Base-by-base conservation (phyloP, 352 stramenopile species). In the Plasmopara halstedii region DNA sequence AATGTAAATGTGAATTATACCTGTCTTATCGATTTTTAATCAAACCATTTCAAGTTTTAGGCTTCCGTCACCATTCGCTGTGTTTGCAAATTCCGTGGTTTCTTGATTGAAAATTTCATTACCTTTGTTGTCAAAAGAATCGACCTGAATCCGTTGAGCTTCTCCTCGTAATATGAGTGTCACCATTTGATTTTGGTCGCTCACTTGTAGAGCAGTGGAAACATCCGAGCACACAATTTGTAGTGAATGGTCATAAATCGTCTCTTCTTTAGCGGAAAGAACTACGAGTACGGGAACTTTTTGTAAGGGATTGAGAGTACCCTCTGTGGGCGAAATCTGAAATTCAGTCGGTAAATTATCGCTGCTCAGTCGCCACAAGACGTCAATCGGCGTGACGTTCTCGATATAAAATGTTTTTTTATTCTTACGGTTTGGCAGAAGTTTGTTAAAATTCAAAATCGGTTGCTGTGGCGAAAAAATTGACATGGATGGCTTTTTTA, bases 21-120 rank as follows among this genome's bases (percentile, higher is more conserved):
- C n/a, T n/a, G n/a, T n/a, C n/a, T n/a, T n/a, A n/a, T n/a, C n/a
- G n/a, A n/a, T n/a, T 10, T 88, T 87, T 9, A 98, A 92, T n/a
- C 92, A 81, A 15, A 96, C 52, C 17, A 94, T 63, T 14, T 90
- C 94, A 75, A 96, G 98, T 40, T 98, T 83, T 4, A 98, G 59
- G 44, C 66, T 78, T 0, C 82, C 83, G 25, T 90, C 73, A n/a
- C 58, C 47, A 17, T 48, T 21, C 23, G 42, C 20, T 42, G 33
- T 29, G 11, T 37, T 40, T 40, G 23, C 22, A 49, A 18, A 2
- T 34, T 20, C 32, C 26, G 43, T 4, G 13, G 26, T 35, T 27
- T 18, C 20, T 57, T 50, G 34, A 11, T 32, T 49, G 26, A 42
- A 20, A 31, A 20, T 50, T 39, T 48, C 43, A 40, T 41, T 43